Percentiles rank a stretch among this genome's conserved stretches.
Evolutionary conservation across 208 protist species (phyloP).

Genomic region (Trypanosoma boissoni): DNA sequence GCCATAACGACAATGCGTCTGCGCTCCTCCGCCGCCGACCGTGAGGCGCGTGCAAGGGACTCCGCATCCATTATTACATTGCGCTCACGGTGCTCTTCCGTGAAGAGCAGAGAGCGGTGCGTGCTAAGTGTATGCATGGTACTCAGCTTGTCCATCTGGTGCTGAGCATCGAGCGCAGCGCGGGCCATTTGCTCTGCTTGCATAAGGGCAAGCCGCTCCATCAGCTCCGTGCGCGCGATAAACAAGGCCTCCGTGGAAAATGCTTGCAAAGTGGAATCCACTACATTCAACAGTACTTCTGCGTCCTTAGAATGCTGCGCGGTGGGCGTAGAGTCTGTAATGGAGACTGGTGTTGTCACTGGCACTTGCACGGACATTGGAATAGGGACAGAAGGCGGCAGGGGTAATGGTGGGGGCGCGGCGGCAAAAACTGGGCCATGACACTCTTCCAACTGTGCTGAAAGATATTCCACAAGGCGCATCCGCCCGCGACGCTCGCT

Average conservation of each 20-base stretch:
- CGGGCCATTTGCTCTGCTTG: slow-evolving; percentile 7
- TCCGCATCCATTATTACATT: slow-evolving; percentile 15
- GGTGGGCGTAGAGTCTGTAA: no score
- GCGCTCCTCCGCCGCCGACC: slow-evolving; percentile 2
- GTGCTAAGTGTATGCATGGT: neutral
- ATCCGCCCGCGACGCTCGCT: slow-evolving; percentile 4
- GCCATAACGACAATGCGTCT: neutral
- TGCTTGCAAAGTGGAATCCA: slow-evolving; percentile 10
- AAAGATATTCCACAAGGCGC: slow-evolving; percentile 1
- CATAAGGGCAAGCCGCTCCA: slow-evolving; percentile 15
- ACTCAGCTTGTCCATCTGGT: neutral
- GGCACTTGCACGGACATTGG: no score
- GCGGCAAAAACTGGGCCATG: no score
- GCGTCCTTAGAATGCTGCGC: no score
- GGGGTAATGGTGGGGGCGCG: no score
- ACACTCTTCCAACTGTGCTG: no score
- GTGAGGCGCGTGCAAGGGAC: slow-evolving; percentile 1
- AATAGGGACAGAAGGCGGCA: no score
- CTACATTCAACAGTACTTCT: slow-evolving; percentile 9
- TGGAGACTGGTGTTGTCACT: no score
- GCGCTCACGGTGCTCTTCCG: slow-evolving; percentile 15
- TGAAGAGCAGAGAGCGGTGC: neutral
- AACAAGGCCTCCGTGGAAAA: slow-evolving; percentile 9
- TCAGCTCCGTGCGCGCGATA: slow-evolving; percentile 13
- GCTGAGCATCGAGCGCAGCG: neutral